Percentiles rank a stretch among this genome's conserved stretches.
phyloP scores from a whole-genome alignment of 2,329 filamentous ascomycete genomes.

The Diaporthe velutina region DNA sequence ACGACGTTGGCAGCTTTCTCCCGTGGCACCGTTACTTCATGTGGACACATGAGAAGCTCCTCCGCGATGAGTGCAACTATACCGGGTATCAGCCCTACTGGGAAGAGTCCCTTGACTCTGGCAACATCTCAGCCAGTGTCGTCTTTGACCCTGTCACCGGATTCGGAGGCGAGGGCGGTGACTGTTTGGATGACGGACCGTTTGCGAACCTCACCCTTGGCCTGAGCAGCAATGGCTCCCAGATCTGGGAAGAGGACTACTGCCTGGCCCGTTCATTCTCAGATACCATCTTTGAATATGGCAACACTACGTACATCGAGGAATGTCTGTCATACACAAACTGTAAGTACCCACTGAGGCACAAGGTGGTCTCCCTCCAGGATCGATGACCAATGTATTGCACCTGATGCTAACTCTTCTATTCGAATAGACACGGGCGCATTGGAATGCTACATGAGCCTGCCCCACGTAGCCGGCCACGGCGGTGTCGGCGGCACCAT shows the following conservation, averaged over 20 bases:
- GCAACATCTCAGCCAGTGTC: constrained; percentile 43
- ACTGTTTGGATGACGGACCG: constrained; percentile 51
- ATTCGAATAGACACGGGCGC: constrained; percentile 24
- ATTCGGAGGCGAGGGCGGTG: constrained; percentile 51
- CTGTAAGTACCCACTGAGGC: constrained; percentile 41
- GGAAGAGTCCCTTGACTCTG: constrained; percentile 50
- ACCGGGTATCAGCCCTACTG: constrained; percentile 48
- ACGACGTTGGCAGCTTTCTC: constrained; percentile 49
- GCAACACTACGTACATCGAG: constrained; percentile 20
- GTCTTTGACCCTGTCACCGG: constrained; percentile 48
- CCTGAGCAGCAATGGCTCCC: constrained; percentile 6
- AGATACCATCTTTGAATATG: constrained; percentile 12
- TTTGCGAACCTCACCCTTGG: constrained; percentile 51
- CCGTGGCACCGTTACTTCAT: constrained; percentile 53
- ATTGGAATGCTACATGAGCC: constrained; percentile 42
- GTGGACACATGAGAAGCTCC: constrained; percentile 48
- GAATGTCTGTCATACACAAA: constrained; percentile 15
- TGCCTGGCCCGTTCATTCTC: constrained; percentile 30
- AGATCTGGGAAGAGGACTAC: constrained; percentile 22
- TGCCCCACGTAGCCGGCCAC: constrained; percentile 44
- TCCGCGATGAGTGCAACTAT: constrained; percentile 48
- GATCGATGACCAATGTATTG: not conserved
- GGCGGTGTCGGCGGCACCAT: constrained; percentile 43
- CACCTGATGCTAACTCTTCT: not conserved
- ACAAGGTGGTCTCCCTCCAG: constrained; percentile 31